phyloP scores from a whole-genome alignment of 208 protist species.

The Willaertia magna region DNA sequence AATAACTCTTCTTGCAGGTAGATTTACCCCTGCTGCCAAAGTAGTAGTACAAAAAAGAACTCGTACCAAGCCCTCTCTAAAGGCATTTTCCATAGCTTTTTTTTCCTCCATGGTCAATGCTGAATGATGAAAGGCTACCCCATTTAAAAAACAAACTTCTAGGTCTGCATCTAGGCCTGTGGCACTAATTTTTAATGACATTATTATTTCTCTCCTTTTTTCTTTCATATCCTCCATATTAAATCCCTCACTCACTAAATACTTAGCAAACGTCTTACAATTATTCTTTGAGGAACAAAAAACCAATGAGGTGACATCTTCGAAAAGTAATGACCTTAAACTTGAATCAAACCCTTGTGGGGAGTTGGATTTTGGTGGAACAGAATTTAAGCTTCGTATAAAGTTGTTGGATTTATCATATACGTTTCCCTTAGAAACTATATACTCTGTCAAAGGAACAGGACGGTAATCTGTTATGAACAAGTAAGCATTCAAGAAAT shows the following conservation, averaged over 20 bases:
- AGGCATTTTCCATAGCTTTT: conserved; percentile 25
- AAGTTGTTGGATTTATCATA: not conserved
- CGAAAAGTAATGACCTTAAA: not conserved
- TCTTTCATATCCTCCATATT: not conserved
- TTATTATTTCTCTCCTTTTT: not conserved
- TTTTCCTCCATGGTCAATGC: conserved; percentile 33
- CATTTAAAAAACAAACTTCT: not conserved
- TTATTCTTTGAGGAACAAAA: conserved; percentile 24
- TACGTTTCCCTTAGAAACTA: not conserved
- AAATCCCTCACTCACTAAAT: conserved; percentile 7
- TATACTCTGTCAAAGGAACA: conserved; percentile 19
- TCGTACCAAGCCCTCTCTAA: conserved; percentile 13
- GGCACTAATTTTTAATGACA: not conserved
- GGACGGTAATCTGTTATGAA: conserved; percentile 30
- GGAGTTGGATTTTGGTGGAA: not conserved
- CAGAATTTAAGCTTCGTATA: not conserved
- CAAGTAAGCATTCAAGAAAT: conserved; percentile 28
- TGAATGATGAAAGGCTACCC: conserved; percentile 38
- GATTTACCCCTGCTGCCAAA: conserved; percentile 32
- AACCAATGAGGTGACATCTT: not conserved
- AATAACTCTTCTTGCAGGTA: conserved; percentile 49
- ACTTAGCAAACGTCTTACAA: conserved; percentile 20
- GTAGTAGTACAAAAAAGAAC: conserved; percentile 42
- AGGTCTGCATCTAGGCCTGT: conserved; percentile 18
- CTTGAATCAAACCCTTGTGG: not conserved